Base-by-base conservation (phyloP, 306 rosid species). In the Vicia villosa region DNA sequence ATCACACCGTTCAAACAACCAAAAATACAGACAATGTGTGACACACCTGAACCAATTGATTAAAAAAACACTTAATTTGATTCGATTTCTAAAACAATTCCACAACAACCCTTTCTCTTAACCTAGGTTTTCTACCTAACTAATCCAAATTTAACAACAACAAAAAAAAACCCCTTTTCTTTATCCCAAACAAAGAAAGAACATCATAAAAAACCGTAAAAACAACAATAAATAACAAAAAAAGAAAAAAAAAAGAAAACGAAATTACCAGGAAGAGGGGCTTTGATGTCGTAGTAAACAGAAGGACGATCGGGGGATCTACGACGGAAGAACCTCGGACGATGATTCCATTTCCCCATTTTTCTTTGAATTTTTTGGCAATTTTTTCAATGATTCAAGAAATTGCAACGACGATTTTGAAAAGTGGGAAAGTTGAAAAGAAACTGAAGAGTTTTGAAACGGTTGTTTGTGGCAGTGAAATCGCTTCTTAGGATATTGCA, bases 331-430 rank as follows among this genome's bases (percentile, higher is more conserved):
- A 61, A 24, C 58, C 94, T 78, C 5, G 67, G 73, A 34, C 90
- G 90, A 66, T 85, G 43, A 21, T 72, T 73, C 97, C 97, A 89
- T 46, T 81, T 91, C 5, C 97, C 96, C 97, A 91, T 91, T 62
- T 19, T 10, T 6, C n/a, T 34, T 7, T 6, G 1, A 34, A 34
- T 0, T 16, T 49, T 49, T 14, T 0, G 15, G 0, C 2, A 1
- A n/a, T 6, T 46, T 15, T 47, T 46, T 5, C 14, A 12, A 5
- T 5, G 49, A 4, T 43, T 14, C 16, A 8, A 4, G 12, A 8
- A 13, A 42, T 42, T 13, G 47, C 14, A 42, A 13, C 16, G 13
- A 12, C 47, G 47, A 5, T 42, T 42, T 0, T 12, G 2, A 3
- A 15, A 15, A 46, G 15, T 46, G 4, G 16, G 52, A 46, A 46